phyloP scores from a whole-genome alignment of 805 yeast species.

The Candida parachauliodes region DNA sequence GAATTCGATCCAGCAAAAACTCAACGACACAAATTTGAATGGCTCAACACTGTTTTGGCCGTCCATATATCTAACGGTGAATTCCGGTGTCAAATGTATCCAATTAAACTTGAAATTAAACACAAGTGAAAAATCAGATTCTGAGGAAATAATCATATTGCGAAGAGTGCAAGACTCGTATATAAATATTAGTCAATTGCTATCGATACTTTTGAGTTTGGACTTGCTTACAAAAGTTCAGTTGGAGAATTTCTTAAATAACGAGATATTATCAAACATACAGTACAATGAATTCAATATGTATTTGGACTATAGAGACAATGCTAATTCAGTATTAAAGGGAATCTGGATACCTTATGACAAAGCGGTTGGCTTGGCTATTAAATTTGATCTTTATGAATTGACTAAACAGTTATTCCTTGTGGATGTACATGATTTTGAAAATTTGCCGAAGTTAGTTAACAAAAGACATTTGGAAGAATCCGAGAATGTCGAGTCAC shows the following conservation, averaged over 20 bases:
- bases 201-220: slow-evolving; percentile 29
- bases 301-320: slow-evolving; percentile 27
- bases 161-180: slow-evolving; percentile 42
- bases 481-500: slow-evolving; percentile 23
- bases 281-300: slow-evolving; percentile 22
- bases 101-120: slow-evolving; percentile 23
- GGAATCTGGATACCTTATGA: slow-evolving; percentile 45
- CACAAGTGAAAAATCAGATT: slow-evolving; percentile 5
- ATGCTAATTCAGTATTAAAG: slow-evolving; percentile 22
- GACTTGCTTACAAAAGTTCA: slow-evolving; percentile 23
- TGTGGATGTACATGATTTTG: slow-evolving; percentile 44
- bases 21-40: slow-evolving; percentile 33
- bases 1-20: slow-evolving; percentile 32
- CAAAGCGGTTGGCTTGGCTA: slow-evolving; percentile 37
- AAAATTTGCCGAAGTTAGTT: slow-evolving; percentile 27
- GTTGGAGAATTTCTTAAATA: slow-evolving; percentile 26
- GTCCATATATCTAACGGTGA: slow-evolving; percentile 24
- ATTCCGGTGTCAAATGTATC: slow-evolving; percentile 34
- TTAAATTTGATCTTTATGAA: slow-evolving; percentile 37
- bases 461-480: slow-evolving; percentile 16
- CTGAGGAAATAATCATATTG: slow-evolving; percentile 21
- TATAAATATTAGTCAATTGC: slow-evolving; percentile 35
- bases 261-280: slow-evolving; percentile 30
- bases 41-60: slow-evolving; percentile 5
- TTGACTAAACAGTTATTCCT: slow-evolving; percentile 33